phyloP scores from a whole-genome alignment of 805 yeast genomes.

The Saccharomycopsis amapae region DNA sequence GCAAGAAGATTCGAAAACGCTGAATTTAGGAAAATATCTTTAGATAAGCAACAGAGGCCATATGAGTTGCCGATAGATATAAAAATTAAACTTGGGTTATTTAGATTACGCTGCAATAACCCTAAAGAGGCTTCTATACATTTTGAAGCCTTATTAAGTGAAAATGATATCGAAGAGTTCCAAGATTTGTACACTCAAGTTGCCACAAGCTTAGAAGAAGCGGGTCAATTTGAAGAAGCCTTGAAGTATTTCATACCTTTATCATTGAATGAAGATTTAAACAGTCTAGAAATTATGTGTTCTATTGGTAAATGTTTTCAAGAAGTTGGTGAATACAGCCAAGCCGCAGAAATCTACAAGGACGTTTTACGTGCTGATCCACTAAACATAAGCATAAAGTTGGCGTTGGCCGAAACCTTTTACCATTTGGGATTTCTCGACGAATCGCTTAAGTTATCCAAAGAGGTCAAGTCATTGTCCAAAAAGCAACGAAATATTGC shows the following conservation, averaged over 20 bases:
- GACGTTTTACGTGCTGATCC: conserved; percentile 46
- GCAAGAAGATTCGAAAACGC: conserved; percentile 48
- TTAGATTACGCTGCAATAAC: conserved; percentile 59
- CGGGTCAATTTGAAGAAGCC: conserved; percentile 71
- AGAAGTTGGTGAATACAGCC: conserved; percentile 60
- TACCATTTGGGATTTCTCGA: conserved; percentile 57
- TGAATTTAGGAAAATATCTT: conserved; percentile 36
- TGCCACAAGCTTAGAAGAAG: conserved; percentile 63
- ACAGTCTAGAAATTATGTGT: conserved; percentile 37
- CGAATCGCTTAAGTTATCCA: conserved; percentile 46
- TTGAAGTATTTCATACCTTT: conserved; percentile 56
- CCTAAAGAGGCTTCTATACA: conserved; percentile 68
- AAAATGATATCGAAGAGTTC: conserved; percentile 51
- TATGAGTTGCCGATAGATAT: conserved; percentile 77
- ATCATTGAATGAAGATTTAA: conserved; percentile 45
- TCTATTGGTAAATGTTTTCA: conserved; percentile 72
- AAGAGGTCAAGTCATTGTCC: conserved; percentile 36
- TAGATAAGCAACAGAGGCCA: conserved; percentile 32
- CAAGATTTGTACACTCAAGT: conserved; percentile 72
- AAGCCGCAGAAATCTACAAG: conserved; percentile 55
- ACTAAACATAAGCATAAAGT: conserved; percentile 60
- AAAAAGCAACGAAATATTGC: no score
- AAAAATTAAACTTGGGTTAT: conserved; percentile 68
- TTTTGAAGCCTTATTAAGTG: conserved; percentile 47
- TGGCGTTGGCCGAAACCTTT: conserved; percentile 76